These are phyloP conservation scores for Rhodotorula taiwanensis DNA, from an alignment of 768 basidiomycete species.

Conservation along the genomic window DNA sequence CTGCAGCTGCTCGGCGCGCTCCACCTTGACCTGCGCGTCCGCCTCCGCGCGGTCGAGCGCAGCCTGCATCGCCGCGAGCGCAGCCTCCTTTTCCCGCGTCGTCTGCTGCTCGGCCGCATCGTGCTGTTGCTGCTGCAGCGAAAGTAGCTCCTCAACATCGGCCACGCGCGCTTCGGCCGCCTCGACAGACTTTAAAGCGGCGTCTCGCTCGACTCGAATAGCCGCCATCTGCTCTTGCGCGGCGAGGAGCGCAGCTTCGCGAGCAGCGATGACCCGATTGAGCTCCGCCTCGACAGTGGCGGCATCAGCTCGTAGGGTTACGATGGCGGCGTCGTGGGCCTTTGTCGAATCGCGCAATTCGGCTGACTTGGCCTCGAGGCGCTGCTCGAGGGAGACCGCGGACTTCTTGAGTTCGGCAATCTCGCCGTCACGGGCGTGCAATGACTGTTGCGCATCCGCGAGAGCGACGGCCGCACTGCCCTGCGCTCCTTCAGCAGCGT, in stretches of 20 bases:
- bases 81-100: constrained; percentile 9
- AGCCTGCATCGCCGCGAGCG: constrained; percentile 2
- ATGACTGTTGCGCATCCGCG: background rate
- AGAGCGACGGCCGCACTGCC: background rate
- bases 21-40: background rate
- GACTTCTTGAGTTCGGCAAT: background rate
- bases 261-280: constrained; percentile 4
- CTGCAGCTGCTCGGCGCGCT: constrained; percentile 4
- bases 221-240: background rate
- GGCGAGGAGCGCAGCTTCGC: background rate
- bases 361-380: constrained; percentile 9
- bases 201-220: constrained; percentile 11
- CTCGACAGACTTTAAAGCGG: background rate
- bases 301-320: constrained; percentile 10
- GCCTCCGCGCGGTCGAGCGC: constrained; percentile 1
- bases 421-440: background rate
- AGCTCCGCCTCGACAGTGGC: constrained; percentile 14
- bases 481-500: background rate
- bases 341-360: background rate
- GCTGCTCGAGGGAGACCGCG: background rate
- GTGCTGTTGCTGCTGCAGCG: constrained; percentile 2
- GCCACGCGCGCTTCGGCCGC: constrained; percentile 10
- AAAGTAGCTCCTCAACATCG: constrained; percentile 14
- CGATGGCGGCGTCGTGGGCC: constrained; percentile 4
- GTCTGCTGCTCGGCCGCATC: constrained; percentile 3